phyloP scores from a whole-genome alignment of 202 grass and related monocot genomes.

The Cymbopogon flexuosus region DNA sequence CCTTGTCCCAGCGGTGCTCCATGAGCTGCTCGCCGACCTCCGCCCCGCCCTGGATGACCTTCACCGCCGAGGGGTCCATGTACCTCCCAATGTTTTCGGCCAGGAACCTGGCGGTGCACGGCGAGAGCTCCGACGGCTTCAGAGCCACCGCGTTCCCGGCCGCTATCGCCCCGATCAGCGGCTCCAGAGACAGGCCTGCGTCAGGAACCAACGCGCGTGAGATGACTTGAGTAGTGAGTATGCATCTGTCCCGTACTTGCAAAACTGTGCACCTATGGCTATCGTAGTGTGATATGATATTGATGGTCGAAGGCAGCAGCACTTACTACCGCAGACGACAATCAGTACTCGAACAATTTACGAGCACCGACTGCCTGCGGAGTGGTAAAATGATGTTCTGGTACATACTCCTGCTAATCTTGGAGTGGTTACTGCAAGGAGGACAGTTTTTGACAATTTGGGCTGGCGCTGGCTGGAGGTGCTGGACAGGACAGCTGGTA shows the following conservation, averaged over 20 bases:
- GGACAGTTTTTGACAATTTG: neutral
- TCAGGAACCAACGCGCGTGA: neutral
- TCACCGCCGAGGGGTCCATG: constrained; percentile 60
- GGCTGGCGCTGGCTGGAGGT: neutral
- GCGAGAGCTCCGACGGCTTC: constrained; percentile 85
- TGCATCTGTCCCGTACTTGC: neutral
- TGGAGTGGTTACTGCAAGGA: neutral
- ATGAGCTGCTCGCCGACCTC: constrained; percentile 63
- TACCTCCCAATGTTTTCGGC: constrained; percentile 44
- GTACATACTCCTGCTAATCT: neutral
- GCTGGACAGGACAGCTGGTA: neutral
- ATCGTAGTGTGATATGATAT: too few relatives aligned
- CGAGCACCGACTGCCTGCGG: neutral
- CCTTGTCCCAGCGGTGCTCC: constrained; percentile 84
- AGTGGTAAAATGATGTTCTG: neutral
- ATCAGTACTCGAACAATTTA: neutral
- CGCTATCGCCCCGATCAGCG: constrained; percentile 73
- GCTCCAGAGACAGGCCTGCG: constrained; percentile 80
- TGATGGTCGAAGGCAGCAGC: neutral
- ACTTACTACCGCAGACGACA: neutral
- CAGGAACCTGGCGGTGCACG: constrained; percentile 56
- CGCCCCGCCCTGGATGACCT: constrained; percentile 64
- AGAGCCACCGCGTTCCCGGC: constrained; percentile 72
- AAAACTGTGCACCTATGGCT: neutral
- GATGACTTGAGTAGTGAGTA: too few relatives aligned